These are phyloP conservation scores for Hyphopichia wangnamkhiaoensis DNA, from an alignment of 1,139 yeast genomes.

Conservation along the genomic window DNA sequence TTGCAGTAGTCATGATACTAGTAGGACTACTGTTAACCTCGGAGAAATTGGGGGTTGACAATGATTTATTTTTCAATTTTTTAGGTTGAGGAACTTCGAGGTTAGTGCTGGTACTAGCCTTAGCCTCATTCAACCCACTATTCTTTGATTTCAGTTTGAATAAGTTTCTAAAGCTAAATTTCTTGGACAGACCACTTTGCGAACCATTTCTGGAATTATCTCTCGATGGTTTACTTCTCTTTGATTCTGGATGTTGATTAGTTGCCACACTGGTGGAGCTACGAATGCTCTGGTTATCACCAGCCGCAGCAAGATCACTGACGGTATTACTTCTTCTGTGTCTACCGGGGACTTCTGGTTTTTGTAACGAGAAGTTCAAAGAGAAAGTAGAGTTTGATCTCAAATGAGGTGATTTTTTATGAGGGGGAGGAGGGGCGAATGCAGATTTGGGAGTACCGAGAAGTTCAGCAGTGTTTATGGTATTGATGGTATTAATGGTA, in stretches of 20 bases:
- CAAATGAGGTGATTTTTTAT: slow-evolving; percentile 22
- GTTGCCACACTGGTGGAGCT: not conserved
- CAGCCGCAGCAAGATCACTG: slow-evolving; percentile 11
- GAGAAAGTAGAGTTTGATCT: slow-evolving; percentile 34
- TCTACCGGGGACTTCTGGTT: slow-evolving; percentile 2
- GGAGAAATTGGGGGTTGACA: slow-evolving; percentile 29
- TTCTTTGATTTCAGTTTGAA: slow-evolving; percentile 38
- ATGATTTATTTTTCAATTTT: slow-evolving; percentile 26
- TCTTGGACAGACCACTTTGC: slow-evolving; percentile 17
- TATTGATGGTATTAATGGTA: slow-evolving; percentile 4
- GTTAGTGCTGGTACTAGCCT: not conserved
- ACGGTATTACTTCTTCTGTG: slow-evolving; percentile 30
- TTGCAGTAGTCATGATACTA: slow-evolving; percentile 2
- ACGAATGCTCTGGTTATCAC: slow-evolving; percentile 1
- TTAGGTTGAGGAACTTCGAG: slow-evolving; percentile 16
- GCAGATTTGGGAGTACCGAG: slow-evolving; percentile 5
- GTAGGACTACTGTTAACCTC: not conserved
- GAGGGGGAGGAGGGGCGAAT: slow-evolving; percentile 14
- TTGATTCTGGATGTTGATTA: not conserved
- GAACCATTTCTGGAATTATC: not conserved
- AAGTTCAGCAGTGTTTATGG: slow-evolving; percentile 4
- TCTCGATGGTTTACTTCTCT: not conserved
- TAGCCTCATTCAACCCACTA: slow-evolving; percentile 23
- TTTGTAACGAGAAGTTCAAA: slow-evolving; percentile 11
- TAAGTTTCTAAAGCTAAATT: slow-evolving; percentile 41